Evolutionary conservation across 1,139 yeast species (phyloP).

Genomic region (Taphrina wiesneri): DNA sequence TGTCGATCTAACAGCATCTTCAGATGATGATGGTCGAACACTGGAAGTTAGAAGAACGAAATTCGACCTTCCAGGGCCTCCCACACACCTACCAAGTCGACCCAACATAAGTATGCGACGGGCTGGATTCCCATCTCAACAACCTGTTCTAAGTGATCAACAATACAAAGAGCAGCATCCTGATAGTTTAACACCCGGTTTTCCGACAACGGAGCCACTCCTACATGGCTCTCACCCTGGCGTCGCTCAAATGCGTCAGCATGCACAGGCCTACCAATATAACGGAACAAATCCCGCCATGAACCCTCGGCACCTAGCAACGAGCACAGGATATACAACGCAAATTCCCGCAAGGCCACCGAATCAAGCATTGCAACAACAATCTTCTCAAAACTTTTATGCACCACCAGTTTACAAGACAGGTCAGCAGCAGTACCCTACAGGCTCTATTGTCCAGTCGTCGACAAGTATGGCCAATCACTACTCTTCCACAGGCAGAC

Average conservation of each 20-base stretch:
- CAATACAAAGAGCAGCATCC: not conserved
- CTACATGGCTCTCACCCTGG: not conserved
- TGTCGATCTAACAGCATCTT: not conserved
- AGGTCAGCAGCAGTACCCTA: not conserved
- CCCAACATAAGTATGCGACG: not conserved
- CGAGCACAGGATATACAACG: not conserved
- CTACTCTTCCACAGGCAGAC: not conserved
- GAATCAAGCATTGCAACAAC: not conserved
- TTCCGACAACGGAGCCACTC: not conserved
- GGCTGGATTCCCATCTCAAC: conserved; percentile 18
- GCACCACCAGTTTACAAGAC: not conserved
- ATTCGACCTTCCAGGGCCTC: not conserved
- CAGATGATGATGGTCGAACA: not conserved
- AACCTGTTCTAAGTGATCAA: not conserved
- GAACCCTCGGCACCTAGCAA: not conserved
- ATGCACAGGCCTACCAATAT: not conserved
- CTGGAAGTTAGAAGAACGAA: not conserved
- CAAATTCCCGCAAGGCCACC: not conserved
- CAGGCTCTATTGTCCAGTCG: not conserved
- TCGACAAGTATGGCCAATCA: conserved; percentile 1
- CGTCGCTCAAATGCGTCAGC: not conserved
- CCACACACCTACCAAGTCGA: not conserved
- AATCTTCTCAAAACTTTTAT: not conserved
- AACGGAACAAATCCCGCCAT: not conserved
- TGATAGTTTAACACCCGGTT: not conserved